phyloP scores from a whole-genome alignment of 2,329 filamentous ascomycete genomes.

The Zymoseptoria brevis region DNA sequence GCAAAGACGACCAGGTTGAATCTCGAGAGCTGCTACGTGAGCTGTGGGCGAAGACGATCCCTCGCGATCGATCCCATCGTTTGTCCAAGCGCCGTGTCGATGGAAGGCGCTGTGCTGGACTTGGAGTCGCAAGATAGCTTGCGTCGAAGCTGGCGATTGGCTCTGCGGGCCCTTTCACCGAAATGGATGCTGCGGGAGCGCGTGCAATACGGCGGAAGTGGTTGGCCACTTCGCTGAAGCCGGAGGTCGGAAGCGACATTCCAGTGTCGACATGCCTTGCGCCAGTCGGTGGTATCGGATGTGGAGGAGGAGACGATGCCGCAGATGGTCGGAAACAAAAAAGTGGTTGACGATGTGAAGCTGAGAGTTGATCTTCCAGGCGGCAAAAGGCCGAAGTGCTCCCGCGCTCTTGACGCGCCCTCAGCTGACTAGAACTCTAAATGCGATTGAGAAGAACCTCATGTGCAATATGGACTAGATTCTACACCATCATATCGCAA shows the following conservation, averaged over 20 bases:
- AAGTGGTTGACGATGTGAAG: neutral
- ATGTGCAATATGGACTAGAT: neutral
- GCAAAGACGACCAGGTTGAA: neutral
- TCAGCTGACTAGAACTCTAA: neutral
- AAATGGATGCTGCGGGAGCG: neutral
- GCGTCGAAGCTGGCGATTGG: constrained; percentile 1
- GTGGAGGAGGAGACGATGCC: neutral
- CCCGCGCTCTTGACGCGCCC: neutral
- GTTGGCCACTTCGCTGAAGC: neutral
- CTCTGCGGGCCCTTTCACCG: neutral
- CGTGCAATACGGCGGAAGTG: neutral
- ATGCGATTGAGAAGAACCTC: neutral
- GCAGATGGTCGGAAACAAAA: neutral
- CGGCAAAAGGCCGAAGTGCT: neutral
- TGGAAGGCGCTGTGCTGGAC: constrained; percentile 11
- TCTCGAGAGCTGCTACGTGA: neutral
- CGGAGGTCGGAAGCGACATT: constrained; percentile 1
- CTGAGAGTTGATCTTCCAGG: neutral
- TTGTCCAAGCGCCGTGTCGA: constrained; percentile 22
- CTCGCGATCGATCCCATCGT: constrained; percentile 24
- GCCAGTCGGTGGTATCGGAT: neutral
- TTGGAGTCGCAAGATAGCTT: neutral
- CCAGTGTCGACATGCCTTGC: neutral
- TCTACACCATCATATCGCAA: neutral
- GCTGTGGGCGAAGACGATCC: constrained; percentile 16